Percentiles rank a stretch among this genome's conserved stretches.
Evolutionary conservation across 495 filamentous ascomycete genomes (phyloP).

Genomic region (Hypoxylon trugodes): DNA sequence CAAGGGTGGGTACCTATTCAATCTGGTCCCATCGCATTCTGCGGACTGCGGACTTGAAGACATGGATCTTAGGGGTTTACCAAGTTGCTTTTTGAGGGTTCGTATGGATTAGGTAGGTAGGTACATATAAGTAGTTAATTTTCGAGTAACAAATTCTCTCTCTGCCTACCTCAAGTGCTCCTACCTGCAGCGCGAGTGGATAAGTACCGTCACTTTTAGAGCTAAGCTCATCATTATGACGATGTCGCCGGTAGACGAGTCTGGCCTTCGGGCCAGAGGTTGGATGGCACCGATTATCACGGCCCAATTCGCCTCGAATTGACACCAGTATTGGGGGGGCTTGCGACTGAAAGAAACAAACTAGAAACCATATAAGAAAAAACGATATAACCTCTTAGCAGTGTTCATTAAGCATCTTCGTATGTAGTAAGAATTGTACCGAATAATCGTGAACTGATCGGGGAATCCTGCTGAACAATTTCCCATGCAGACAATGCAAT

Average conservation of each 20-base stretch:
- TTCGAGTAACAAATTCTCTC: not conserved
- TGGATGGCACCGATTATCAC: constrained; percentile 30
- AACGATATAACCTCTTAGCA: too few relatives aligned
- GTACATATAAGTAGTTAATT: too few relatives aligned
- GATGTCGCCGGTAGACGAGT: constrained; percentile 19
- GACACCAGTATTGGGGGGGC: constrained; percentile 23
- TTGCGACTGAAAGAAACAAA: too few relatives aligned
- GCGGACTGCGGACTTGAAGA: constrained; percentile 2
- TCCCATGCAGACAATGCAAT: constrained; percentile 19
- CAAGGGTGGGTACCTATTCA: constrained; percentile 16
- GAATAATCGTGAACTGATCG: not conserved
- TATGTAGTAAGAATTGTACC: too few relatives aligned
- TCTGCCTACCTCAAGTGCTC: constrained; percentile 1
- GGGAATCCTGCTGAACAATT: constrained; percentile 1
- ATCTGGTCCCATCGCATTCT: constrained; percentile 2
- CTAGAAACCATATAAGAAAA: too few relatives aligned
- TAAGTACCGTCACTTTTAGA: too few relatives aligned
- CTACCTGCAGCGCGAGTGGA: too few relatives aligned
- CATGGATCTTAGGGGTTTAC: constrained; percentile 3
- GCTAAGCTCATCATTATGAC: constrained; percentile 30
- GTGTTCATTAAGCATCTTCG: constrained; percentile 14
- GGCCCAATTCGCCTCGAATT: constrained; percentile 36
- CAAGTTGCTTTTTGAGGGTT: constrained; percentile 13
- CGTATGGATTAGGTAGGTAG: not conserved
- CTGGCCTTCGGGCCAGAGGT: constrained; percentile 25